phyloP scores from a whole-genome alignment of 75 land plant genomes.

The Selaginella tamariscina region DNA sequence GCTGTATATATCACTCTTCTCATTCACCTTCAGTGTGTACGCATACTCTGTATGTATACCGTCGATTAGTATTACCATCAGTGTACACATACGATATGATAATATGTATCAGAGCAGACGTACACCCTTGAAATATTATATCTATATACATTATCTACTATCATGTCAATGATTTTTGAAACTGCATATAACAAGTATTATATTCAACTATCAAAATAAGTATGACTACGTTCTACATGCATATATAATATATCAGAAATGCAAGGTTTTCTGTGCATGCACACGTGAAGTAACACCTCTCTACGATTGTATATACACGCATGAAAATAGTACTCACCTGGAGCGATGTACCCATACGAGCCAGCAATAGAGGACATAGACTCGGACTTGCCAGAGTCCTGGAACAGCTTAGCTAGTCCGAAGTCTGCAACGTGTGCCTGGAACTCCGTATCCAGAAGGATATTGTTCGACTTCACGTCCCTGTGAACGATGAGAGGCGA shows the following conservation, averaged over 20 bases:
- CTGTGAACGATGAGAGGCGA: conserved; percentile 52
- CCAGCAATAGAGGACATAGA: conserved; percentile 65
- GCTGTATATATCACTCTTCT: conserved; percentile 90
- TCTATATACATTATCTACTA: no score
- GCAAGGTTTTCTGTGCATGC: no score
- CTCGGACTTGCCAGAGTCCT: conserved; percentile 33
- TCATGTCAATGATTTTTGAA: no score
- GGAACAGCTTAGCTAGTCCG: conserved; percentile 66
- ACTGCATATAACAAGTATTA: no score
- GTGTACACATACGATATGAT: no score
- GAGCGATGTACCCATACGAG: conserved; percentile 77
- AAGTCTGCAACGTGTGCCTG: conserved; percentile 78
- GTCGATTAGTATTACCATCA: no score
- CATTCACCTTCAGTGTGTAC: conserved; percentile 69
- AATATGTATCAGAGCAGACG: no score
- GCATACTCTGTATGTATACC: conserved; percentile 86
- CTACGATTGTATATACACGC: not conserved
- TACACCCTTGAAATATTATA: no score
- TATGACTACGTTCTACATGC: no score
- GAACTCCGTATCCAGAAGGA: conserved; percentile 36
- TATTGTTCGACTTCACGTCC: conserved; percentile 63
- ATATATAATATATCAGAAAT: no score
- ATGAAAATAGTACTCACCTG: conserved; percentile 26
- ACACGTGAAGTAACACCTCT: no score
- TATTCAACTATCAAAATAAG: no score